Evolutionary conservation across 805 yeast genomes (phyloP), one percentile per base, ranked within the genome.

Genomic region (Starmerella scarabaei): DNA sequence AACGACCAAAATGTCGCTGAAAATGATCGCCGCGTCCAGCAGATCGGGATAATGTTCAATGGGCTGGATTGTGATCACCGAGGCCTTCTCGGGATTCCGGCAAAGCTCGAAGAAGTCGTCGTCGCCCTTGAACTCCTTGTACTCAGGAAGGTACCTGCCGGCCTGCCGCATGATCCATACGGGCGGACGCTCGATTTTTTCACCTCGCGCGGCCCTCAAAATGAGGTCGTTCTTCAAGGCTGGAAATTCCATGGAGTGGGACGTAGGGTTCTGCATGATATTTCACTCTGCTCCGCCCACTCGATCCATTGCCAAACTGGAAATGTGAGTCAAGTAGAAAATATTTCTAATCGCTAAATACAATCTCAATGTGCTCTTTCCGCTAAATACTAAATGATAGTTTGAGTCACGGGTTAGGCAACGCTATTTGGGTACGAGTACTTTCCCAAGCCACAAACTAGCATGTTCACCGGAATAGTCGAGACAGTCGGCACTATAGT

Each of bases 81-180:
- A 75, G 1, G 97, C 98, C 51, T 80, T 74, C 58, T 88, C 96
- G 1, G 97, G 84, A 57, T 83, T 91, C 54, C 91, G 71, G 57
- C 98, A 91, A n/a, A 91, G 77, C 56, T 85, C 94, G 55, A 91
- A 91, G 60, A 91, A 91, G 62, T 91, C 94, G 49, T 82, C 69
- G 14, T 71, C 70, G 36, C 73, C 93, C 57, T 91, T 91, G 35
- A 76, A 95, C 56, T 75, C 72, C 59, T 86, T 94, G 58, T 91
- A 91, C 58, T 91, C 94, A 21, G 93, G 93, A 27, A 68, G 49
- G 45, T 49, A 45, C 21, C 55, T 47, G 27, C 54, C 55, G 15
- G 55, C 53, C 37, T 51, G 58, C 30, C 55, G 53, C 54, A 50
- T 49, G 43, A 48, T 47, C 53, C 63, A 91, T 45, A 91, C 75